These are phyloP conservation scores for Termitomyces sp. DNA, from an alignment of 768 basidiomycete species.

Conservation along the genomic window DNA sequence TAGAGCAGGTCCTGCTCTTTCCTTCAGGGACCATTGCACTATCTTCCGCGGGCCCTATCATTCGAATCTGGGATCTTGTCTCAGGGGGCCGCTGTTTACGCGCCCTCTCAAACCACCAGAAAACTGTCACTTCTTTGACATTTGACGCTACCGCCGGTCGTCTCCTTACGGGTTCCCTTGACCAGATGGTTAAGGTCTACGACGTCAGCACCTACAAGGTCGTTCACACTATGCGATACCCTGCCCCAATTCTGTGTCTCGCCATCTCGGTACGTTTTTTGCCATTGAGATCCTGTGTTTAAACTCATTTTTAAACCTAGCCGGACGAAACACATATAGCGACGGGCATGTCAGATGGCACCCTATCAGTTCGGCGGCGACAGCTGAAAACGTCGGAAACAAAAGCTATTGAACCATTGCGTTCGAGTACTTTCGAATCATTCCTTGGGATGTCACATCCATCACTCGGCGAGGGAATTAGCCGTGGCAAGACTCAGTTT, in stretches of 20 bases:
- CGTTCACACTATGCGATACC: constrained; percentile 97
- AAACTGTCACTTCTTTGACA: constrained; percentile 86
- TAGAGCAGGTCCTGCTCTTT: constrained; percentile 91
- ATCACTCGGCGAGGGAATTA: constrained; percentile 46
- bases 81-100: constrained; percentile 85
- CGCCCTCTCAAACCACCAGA: constrained; percentile 96
- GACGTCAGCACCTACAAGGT: constrained; percentile 93
- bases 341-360: constrained; percentile 97
- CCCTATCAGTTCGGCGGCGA: constrained; percentile 91
- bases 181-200: constrained; percentile 99
- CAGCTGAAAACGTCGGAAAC: constrained; percentile 67
- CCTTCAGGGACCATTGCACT: constrained; percentile 83
- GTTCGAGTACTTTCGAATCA: constrained; percentile 59
- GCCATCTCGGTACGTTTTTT: constrained; percentile 77
- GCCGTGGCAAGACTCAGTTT: constrained; percentile 35
- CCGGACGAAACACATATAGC: constrained; percentile 96
- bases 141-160: constrained; percentile 74
- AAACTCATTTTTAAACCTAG: constrained; percentile 32
- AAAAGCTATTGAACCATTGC: constrained; percentile 33
- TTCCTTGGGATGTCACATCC: constrained; percentile 54
- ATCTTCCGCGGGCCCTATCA: constrained; percentile 86
- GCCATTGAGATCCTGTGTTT: background rate
- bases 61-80: constrained; percentile 93
- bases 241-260: constrained; percentile 84
- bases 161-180: constrained; percentile 84